These are phyloP conservation scores for Rhizomucor miehei DNA, from an alignment of 371 early-diverging fungal genomes.

Conservation along the genomic window DNA sequence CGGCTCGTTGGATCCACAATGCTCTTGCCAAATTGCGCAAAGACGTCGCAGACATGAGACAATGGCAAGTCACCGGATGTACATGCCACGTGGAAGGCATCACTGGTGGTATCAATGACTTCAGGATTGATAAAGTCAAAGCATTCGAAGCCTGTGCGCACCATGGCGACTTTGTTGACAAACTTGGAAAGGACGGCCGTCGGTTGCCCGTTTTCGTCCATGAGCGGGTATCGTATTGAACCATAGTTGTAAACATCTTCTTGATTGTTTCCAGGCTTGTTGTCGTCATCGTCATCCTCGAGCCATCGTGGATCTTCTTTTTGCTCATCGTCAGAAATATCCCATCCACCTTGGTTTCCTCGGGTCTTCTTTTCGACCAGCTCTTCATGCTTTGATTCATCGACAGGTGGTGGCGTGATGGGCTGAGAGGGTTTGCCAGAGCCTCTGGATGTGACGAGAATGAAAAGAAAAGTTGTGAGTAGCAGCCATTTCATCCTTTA, in stretches of 20 bases:
- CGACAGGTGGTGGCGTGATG: constrained; percentile 12
- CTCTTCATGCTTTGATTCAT: constrained; percentile 10
- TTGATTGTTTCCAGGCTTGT: constrained; percentile 19
- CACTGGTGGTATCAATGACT: neutral
- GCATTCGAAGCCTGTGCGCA: constrained; percentile 33
- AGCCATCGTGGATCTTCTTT: constrained; percentile 16
- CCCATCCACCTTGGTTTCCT: constrained; percentile 28
- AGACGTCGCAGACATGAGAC: neutral
- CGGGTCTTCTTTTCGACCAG: constrained; percentile 13
- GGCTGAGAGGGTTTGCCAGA: neutral
- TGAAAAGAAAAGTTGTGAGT: too few species aligned
- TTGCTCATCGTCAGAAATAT: constrained; percentile 34
- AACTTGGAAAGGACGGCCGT: constrained; percentile 15
- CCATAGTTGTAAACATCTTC: constrained; percentile 42
- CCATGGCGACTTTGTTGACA: constrained; percentile 32
- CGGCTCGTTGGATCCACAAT: constrained; percentile 23
- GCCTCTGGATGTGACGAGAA: neutral
- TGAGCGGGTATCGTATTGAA: constrained; percentile 23
- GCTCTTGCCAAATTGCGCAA: constrained; percentile 23
- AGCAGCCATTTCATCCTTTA: too few species aligned
- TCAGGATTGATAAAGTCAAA: constrained; percentile 35
- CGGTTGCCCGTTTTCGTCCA: constrained; percentile 10
- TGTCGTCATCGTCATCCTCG: constrained; percentile 3
- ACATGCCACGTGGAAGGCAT: constrained; percentile 5
- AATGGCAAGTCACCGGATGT: neutral